These are phyloP conservation scores for Didymella arachidicola DNA, from an alignment of 2,329 filamentous ascomycete species.

Conservation along the genomic window DNA sequence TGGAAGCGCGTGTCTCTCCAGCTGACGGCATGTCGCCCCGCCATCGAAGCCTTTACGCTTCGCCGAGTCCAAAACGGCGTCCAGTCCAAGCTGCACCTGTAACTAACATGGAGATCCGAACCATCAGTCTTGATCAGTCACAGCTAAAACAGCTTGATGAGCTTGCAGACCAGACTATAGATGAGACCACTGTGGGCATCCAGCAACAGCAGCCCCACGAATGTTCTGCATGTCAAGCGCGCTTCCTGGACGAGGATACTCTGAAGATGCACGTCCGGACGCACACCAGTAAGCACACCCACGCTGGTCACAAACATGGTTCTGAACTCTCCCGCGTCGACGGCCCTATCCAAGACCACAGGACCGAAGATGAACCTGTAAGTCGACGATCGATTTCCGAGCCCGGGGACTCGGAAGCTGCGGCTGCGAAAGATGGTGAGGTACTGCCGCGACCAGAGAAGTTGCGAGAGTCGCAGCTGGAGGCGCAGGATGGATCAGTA, in stretches of 20 bases:
- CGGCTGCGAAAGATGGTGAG: background rate
- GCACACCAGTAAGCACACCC: no score
- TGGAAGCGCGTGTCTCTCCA: background rate
- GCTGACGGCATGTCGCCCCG: slow-evolving; percentile 27
- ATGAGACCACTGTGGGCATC: background rate
- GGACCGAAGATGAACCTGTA: no score
- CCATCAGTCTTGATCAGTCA: background rate
- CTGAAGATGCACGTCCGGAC: no score
- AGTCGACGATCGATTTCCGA: no score
- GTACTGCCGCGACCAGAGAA: background rate
- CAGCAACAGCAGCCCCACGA: background rate
- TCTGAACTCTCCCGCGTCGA: no score
- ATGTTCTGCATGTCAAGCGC: background rate
- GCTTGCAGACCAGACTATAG: background rate
- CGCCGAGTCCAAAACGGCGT: slow-evolving; percentile 17
- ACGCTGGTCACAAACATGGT: no score
- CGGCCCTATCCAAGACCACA: no score
- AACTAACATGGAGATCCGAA: background rate
- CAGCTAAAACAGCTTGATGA: background rate
- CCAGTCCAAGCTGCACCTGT: background rate
- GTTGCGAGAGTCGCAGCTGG: background rate
- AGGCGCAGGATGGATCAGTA: background rate
- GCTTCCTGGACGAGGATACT: no score
- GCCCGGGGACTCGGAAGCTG: no score
- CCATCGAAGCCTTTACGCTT: slow-evolving; percentile 31